These are phyloP conservation scores for Pseudogymnoascus sp. DNA, from an alignment of 2,329 filamentous ascomycete species.

Conservation along the genomic window DNA sequence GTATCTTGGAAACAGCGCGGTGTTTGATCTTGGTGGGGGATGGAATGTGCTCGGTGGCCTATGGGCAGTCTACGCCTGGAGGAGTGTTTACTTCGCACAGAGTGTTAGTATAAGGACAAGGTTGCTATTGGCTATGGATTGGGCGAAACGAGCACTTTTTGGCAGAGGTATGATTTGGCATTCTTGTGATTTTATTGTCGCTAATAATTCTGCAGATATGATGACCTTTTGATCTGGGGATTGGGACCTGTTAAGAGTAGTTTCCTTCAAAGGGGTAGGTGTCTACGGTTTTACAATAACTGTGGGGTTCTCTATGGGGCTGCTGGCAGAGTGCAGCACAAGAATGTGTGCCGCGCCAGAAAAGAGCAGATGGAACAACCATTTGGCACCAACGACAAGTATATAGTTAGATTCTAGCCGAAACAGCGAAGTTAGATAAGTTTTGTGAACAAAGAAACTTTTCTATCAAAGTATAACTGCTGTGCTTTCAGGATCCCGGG, in stretches of 20 bases:
- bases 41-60: conserved; percentile 74
- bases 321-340: neutral
- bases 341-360: neutral
- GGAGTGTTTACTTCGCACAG: conserved; percentile 94
- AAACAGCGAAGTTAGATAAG: neutral
- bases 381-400: neutral
- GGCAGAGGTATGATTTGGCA: conserved; percentile 61
- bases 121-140: conserved; percentile 90
- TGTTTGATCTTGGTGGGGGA: conserved; percentile 80
- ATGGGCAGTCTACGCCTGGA: conserved; percentile 91
- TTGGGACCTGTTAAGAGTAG: neutral
- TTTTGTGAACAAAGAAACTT: neutral
- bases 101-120: conserved; percentile 89
- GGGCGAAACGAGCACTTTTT: conserved; percentile 93
- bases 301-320: neutral
- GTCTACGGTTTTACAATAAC: neutral
- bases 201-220: neutral
- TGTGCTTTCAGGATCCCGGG: neutral
- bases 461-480: neutral
- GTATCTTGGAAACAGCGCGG: conserved; percentile 91
- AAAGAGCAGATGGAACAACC: neutral
- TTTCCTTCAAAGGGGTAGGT: neutral
- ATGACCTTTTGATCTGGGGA: neutral
- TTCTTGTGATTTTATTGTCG: neutral
- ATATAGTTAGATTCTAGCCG: neutral